Conservation (phyloP, 2,329 filamentous ascomycete genomes). For the Colletotrichum chlorophyti region DNA sequence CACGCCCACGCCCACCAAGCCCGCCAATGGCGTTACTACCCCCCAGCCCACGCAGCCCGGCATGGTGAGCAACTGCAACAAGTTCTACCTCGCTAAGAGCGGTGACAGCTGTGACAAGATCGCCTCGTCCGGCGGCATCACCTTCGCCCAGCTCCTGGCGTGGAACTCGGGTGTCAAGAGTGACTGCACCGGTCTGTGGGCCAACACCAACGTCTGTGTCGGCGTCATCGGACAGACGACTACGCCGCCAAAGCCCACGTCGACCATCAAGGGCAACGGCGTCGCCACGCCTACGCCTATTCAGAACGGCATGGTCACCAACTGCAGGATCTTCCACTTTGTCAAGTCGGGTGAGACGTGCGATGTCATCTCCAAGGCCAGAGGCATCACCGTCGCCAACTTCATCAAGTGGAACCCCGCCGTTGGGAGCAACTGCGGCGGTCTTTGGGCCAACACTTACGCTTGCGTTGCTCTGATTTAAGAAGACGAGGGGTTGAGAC, state of each 20-base stretch:
- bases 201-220: background rate
- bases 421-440: constrained; percentile 33
- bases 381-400: constrained; percentile 30
- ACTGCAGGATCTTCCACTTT: constrained; percentile 27
- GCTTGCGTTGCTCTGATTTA: constrained; percentile 14
- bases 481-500: too few species aligned
- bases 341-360: too few species aligned
- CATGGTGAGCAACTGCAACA: constrained; percentile 31
- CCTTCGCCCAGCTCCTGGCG: constrained; percentile 31
- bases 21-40: constrained; percentile 14
- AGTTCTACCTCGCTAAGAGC: constrained; percentile 22
- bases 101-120: constrained; percentile 24
- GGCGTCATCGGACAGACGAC: constrained; percentile 3
- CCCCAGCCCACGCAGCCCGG: constrained; percentile 28
- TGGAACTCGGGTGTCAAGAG: constrained; percentile 31
- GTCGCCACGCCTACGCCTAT: constrained; percentile 16
- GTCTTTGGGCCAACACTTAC: constrained; percentile 29
- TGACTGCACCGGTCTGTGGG: constrained; percentile 24
- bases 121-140: constrained; percentile 29
- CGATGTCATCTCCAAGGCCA: too few species aligned
- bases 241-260: constrained; percentile 21
- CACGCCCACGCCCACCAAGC: too few species aligned
- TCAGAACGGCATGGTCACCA: constrained; percentile 22
- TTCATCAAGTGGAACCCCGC: constrained; percentile 39
- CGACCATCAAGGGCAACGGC: too few species aligned